Evolutionary conservation across 805 yeast genomes (phyloP), one percentile per base, ranked within the genome.

Genomic region (Candida nitratophila): DNA sequence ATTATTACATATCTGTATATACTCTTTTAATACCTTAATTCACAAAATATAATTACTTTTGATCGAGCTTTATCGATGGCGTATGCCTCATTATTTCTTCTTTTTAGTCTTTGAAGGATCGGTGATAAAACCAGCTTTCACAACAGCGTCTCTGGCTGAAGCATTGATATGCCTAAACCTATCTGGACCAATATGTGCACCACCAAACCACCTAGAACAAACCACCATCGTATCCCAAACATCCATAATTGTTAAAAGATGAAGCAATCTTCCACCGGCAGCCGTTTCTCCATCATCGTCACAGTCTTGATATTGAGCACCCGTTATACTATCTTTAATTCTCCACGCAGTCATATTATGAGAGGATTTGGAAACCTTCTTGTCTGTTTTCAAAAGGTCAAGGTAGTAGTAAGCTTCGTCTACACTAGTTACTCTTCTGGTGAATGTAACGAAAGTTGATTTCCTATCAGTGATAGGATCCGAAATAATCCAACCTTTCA

Each of bases 211-310:
- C 47, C 99, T 66, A 30, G 85, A 78, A 2, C 91, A 96, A 10
- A 83, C 87, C 3, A 90, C 96, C 50, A 89, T 75, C 4, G 86
- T 86, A 58, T 90, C 81, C 84, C 86, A 78, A 2, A 77, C 85
- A 53, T 87, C 88, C 86, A 83, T 83, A 22, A 64, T 54, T 32
- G 86, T 77, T 50, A 90, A 64, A 40, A 90, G 63, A 66, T 88
- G 96, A 41, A 89, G 63, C 71, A 90, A 66, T 46, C 96, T 68
- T 5, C 90, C 79, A 10, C 99, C 99, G 1, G 98, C 96, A 1
- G 98, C 98, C 0, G 95, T 74, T 58, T 93, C 99, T 3, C 99
- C 99, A 58, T 91, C 99, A 60, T 93, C 98, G 57, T 93, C 97
- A 53, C 86, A 89, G 54, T 93, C 97, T 54, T 86, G 93, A 40